Evolutionary conservation across 148 eudicot species (phyloP).

Genomic region (Salicornia ramosissima): DNA sequence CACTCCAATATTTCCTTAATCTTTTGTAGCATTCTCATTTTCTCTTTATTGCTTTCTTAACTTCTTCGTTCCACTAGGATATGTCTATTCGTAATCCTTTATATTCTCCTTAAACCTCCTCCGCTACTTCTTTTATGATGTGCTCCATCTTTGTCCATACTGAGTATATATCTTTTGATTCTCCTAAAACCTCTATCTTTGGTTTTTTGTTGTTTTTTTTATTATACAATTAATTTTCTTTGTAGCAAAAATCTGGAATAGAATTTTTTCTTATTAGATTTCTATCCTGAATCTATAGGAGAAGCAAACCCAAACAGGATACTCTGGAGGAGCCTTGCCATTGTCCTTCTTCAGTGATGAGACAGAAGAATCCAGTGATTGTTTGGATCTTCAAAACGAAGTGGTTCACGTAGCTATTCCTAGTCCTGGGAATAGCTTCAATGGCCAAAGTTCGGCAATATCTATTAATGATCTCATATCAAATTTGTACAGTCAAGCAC

Average conservation of each 20-base stretch:
- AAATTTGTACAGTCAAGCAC: constrained; percentile 60
- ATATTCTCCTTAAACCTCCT: too few relatives aligned
- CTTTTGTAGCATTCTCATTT: too few relatives aligned
- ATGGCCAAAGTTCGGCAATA: constrained; percentile 28
- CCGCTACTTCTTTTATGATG: too few relatives aligned
- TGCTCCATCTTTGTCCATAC: too few relatives aligned
- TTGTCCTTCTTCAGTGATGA: constrained; percentile 60
- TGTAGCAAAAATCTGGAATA: background rate
- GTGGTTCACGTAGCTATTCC: constrained; percentile 31
- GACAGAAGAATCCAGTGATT: constrained; percentile 40
- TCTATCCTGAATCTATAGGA: constrained; percentile 35
- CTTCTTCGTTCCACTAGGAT: too few relatives aligned
- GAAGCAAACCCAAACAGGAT: constrained; percentile 27
- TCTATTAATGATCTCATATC: constrained; percentile 66
- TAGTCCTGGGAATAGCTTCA: constrained; percentile 32
- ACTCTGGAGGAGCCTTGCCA: constrained; percentile 48
- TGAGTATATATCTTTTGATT: too few relatives aligned
- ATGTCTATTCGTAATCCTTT: too few relatives aligned
- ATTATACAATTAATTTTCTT: background rate
- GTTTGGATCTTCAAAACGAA: constrained; percentile 29
- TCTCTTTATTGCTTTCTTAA: too few relatives aligned
- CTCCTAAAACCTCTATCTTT: too few relatives aligned
- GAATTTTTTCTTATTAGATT: background rate
- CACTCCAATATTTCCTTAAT: too few relatives aligned
- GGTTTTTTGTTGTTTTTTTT: too few relatives aligned